phyloP scores from a whole-genome alignment of 2,329 filamentous ascomycete genomes.

The Setomelanomma holmii region DNA sequence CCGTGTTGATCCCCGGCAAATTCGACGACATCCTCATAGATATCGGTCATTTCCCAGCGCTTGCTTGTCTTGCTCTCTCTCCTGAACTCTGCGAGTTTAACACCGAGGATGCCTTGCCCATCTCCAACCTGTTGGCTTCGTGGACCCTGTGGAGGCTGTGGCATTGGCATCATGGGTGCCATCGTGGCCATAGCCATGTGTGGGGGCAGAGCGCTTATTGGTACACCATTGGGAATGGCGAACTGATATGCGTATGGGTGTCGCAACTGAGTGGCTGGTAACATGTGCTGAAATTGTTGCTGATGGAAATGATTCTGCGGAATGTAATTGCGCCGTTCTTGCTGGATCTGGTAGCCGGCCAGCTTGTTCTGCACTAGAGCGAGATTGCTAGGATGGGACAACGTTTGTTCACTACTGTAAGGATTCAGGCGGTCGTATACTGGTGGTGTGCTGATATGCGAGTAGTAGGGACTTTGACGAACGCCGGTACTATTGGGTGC shows the following conservation, averaged over 20 bases:
- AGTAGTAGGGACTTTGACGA: conserved; percentile 57
- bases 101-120: conserved; percentile 69
- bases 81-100: conserved; percentile 80
- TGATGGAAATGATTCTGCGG: conserved; percentile 41
- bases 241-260: conserved; percentile 47
- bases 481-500: conserved; percentile 53
- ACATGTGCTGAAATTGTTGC: conserved; percentile 41
- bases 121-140: conserved; percentile 62
- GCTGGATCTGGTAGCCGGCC: conserved; percentile 55
- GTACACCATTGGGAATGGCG: conserved; percentile 44
- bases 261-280: conserved; percentile 46
- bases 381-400: conserved; percentile 53
- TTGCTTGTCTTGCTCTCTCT: conserved; percentile 74
- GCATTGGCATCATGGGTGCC: conserved; percentile 43
- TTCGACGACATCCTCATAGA: conserved; percentile 86
- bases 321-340: conserved; percentile 46
- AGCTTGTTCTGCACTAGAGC: conserved; percentile 59
- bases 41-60: conserved; percentile 85
- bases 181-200: conserved; percentile 46
- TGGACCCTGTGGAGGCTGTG: conserved; percentile 52
- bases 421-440: conserved; percentile 53
- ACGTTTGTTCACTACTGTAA: conserved; percentile 51
- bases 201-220: conserved; percentile 42
- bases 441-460: conserved; percentile 54
- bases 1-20: conserved; percentile 96